Base-by-base conservation (phyloP, 345 rosid species). In the Dovyalis caffra region DNA sequence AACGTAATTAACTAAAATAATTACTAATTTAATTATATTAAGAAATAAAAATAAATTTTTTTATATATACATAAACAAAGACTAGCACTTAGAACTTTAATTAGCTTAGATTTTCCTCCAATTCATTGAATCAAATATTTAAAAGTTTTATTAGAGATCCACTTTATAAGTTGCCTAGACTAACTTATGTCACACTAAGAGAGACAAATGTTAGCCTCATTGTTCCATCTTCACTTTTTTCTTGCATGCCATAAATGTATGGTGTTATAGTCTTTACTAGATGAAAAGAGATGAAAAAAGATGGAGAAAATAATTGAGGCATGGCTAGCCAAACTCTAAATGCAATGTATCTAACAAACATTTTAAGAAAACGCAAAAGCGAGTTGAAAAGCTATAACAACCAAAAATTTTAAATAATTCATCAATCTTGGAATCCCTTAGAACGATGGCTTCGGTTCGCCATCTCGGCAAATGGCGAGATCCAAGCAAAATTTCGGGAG, bases 371-470 rank as follows among this genome's bases (percentile, higher is more conserved):
- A 53, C 31, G 9, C 33, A 60, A 49, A 6, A 5, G 31, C 12
- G 9, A n/a, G 45, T 25, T 23, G 6, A 49, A 32, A 76, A 76
- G 58, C 16, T 51, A 60, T 63, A 37, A 45, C 64, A 95, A 98
- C 98, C 93, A 92, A 95, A 95, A 79, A 95, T 95, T 84, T 90
- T 93, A 85, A 91, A 95, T 61, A 95, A 82, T 71, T 95, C 97
- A 80, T 95, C 99, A 76, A 95, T 93, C 86, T 95, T 98, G 1
- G 99, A 95, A 83, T 95, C 99, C 99, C 98, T 70, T 98, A 96
- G 81, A 93, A 95, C 72, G 91, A 83, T 31, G 99, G 99, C 70
- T 82, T 86, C 86, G 94, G 82, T 89, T 95, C 81, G 90, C 94
- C 99, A 95, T 95, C 90, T 95, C 99, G 38, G 99, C 97, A 83